phyloP scores from a whole-genome alignment of 208 protist species.

The Leishmania martiniquensis region DNA sequence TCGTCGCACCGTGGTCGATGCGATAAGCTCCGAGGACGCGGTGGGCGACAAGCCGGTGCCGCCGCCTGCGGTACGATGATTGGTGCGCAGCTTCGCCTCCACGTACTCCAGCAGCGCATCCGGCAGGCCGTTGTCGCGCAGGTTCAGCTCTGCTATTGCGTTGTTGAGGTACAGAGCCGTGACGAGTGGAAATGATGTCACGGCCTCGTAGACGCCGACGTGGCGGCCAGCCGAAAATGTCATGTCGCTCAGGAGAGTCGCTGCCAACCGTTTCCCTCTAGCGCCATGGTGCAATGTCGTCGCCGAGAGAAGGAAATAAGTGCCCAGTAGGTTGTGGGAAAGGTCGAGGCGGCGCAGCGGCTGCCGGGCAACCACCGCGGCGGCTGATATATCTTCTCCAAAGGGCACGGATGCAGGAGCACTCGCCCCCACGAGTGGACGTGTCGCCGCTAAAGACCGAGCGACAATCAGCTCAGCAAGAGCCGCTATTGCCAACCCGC shows the following conservation, averaged over 20 bases:
- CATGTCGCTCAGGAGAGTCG: not conserved
- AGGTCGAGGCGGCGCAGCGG: slow-evolving; percentile 26
- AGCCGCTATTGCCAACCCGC: slow-evolving; percentile 26
- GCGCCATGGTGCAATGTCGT: not conserved
- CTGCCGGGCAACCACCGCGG: not conserved
- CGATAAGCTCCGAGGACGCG: not conserved
- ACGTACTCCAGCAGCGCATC: slow-evolving; percentile 43
- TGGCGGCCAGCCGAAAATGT: not conserved
- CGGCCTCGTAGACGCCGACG: slow-evolving; percentile 1
- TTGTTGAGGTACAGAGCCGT: slow-evolving; percentile 71
- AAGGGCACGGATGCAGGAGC: not conserved
- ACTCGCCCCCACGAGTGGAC: slow-evolving; percentile 12
- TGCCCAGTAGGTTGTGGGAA: slow-evolving; percentile 33
- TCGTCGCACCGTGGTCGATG: slow-evolving; percentile 1
- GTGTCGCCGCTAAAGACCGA: not conserved
- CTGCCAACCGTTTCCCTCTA: not conserved
- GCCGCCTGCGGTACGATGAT: slow-evolving; percentile 20
- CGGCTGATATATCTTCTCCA: not conserved
- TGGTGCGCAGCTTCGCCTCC: slow-evolving; percentile 63
- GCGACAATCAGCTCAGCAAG: slow-evolving; percentile 59
- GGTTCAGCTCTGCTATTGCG: slow-evolving; percentile 34
- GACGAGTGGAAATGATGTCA: slow-evolving; percentile 46
- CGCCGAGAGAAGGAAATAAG: slow-evolving; percentile 14
- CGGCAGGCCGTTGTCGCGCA: slow-evolving; percentile 48
- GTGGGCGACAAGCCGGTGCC: too few species aligned